These are phyloP conservation scores for Lasiodiplodia hormozganensis DNA, from an alignment of 2,329 filamentous ascomycete genomes.

Conservation along the genomic window DNA sequence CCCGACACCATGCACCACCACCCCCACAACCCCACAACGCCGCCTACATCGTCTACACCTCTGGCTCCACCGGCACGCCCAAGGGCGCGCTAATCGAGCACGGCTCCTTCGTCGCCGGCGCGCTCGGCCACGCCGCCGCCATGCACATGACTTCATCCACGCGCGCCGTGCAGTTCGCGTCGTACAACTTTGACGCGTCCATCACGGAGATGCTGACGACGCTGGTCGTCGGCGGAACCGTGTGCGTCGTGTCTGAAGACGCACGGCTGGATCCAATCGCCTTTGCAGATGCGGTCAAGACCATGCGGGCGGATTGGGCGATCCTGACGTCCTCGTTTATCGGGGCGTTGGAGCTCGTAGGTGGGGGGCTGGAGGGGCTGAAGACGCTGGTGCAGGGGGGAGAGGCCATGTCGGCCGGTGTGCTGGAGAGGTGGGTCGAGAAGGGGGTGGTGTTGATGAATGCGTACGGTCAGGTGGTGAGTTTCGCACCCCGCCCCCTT, in stretches of 20 bases:
- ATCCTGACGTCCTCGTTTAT: conserved; percentile 54
- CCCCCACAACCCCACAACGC: conserved; percentile 53
- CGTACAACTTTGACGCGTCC: conserved; percentile 41
- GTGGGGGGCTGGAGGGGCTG: conserved; percentile 52
- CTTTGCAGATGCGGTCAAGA: conserved; percentile 54
- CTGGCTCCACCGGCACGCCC: conserved; percentile 79
- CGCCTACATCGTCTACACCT: conserved; percentile 83
- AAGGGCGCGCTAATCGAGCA: conserved; percentile 83
- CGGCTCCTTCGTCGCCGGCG: conserved; percentile 40
- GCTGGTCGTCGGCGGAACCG: conserved; percentile 42
- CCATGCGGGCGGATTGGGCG: conserved; percentile 50
- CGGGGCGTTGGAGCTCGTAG: conserved; percentile 36
- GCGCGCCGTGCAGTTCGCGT: conserved; percentile 43
- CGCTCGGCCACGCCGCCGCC: conserved; percentile 35
- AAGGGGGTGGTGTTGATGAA: conserved; percentile 45
- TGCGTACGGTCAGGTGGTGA: conserved; percentile 43
- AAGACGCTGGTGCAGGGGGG: conserved; percentile 44
- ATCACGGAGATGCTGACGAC: conserved; percentile 45
- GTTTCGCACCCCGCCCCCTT: neutral
- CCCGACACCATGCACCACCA: too few relatives aligned
- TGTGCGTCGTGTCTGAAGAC: conserved; percentile 45
- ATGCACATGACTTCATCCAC: conserved; percentile 32
- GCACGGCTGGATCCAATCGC: conserved; percentile 37
- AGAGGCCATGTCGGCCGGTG: conserved; percentile 42
- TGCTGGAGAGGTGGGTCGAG: conserved; percentile 44